phyloP scores from a whole-genome alignment of 179 eudicot genomes.

The Silene coronaria region DNA sequence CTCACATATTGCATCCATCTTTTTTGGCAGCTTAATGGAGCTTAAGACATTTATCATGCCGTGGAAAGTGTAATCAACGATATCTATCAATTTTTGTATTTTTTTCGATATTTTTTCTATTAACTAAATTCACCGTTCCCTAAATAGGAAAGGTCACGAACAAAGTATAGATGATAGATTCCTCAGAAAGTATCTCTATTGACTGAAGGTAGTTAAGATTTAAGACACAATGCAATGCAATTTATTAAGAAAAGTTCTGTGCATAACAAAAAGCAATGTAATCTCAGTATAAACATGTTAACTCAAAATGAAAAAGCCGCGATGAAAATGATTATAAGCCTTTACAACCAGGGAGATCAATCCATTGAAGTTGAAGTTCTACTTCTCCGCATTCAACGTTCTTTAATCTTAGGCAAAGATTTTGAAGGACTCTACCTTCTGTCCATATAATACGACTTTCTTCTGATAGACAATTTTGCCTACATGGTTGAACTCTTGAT shows the following conservation, averaged over 20 bases:
- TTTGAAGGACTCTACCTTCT: slow-evolving; percentile 20
- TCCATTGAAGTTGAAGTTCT: slow-evolving; percentile 27
- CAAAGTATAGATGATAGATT: too few species aligned
- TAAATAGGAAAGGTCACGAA: too few species aligned
- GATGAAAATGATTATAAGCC: not conserved
- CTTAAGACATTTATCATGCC: too few species aligned
- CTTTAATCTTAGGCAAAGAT: slow-evolving; percentile 27
- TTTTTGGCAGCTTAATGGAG: too few species aligned
- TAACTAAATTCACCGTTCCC: too few species aligned
- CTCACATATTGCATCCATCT: too few species aligned
- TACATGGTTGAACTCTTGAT: slow-evolving; percentile 25
- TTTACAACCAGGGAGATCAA: slow-evolving; percentile 27
- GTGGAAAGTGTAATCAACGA: too few species aligned
- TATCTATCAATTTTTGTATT: too few species aligned
- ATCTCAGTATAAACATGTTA: not conserved
- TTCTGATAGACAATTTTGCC: slow-evolving; percentile 29
- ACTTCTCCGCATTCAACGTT: slow-evolving; percentile 38
- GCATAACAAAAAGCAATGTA: not conserved
- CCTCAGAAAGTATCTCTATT: too few species aligned
- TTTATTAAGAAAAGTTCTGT: not conserved
- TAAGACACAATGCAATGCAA: not conserved
- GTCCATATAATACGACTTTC: slow-evolving; percentile 28
- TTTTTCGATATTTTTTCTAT: too few species aligned
- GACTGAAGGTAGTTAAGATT: too few species aligned
- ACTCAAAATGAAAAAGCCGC: not conserved